These are phyloP conservation scores for Collybia sordida DNA, from an alignment of 768 basidiomycete species.

Conservation along the genomic window DNA sequence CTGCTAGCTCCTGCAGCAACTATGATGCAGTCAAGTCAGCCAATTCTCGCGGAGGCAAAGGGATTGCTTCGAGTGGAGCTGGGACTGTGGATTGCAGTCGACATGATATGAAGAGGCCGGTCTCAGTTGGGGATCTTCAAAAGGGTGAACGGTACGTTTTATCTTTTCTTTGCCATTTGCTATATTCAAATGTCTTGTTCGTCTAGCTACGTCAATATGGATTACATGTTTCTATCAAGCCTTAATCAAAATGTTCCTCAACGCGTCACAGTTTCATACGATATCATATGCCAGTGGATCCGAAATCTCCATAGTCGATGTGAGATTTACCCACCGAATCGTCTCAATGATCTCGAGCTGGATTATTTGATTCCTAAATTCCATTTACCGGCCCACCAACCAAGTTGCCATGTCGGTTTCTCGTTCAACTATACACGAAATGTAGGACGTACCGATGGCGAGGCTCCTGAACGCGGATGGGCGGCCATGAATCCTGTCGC, in stretches of 20 bases:
- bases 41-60: conserved; percentile 8
- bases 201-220: conserved; percentile 18
- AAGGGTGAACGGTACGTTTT: conserved; percentile 2
- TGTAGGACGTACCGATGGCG: conserved; percentile 18
- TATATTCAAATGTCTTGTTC: neutral
- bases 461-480: conserved; percentile 23
- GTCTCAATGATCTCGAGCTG: neutral
- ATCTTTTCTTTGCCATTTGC: neutral
- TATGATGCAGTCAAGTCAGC: conserved; percentile 9
- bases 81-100: conserved; percentile 19
- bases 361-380: conserved; percentile 27
- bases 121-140: conserved; percentile 10
- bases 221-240: conserved; percentile 22
- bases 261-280: conserved; percentile 19
- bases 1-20: conserved; percentile 16
- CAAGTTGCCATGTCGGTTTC: conserved; percentile 18
- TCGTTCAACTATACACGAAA: conserved; percentile 21
- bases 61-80: conserved; percentile 15
- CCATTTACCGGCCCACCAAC: conserved; percentile 23
- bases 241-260: conserved; percentile 10
- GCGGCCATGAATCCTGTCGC: conserved; percentile 17
- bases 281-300: conserved; percentile 28
- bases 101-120: conserved; percentile 17
- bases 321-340: conserved; percentile 2
- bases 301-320: conserved; percentile 18